These are phyloP conservation scores for Chloranthus sessilifolius DNA, from an alignment of 164 flowering plant genomes.

Conservation along the genomic window DNA sequence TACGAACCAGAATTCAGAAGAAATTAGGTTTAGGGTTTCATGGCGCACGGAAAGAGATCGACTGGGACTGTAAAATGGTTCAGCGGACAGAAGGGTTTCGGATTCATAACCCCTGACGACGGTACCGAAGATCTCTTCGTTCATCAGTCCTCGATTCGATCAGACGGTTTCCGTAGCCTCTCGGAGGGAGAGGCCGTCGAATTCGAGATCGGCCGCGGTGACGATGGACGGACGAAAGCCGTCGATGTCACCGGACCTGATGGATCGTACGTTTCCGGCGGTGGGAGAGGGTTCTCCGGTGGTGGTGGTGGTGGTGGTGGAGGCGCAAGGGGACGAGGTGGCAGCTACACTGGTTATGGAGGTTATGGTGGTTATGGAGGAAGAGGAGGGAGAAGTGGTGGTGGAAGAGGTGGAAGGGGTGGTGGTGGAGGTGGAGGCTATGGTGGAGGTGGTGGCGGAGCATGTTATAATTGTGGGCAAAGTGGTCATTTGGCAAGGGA, in stretches of 20 bases:
- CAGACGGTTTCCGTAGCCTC: conserved; percentile 57
- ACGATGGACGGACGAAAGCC: conserved; percentile 50
- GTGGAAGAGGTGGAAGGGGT: background rate
- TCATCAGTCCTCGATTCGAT: conserved; percentile 56
- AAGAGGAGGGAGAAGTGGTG: conserved; percentile 11
- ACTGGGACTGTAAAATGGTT: conserved; percentile 48
- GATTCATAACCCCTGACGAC: conserved; percentile 59
- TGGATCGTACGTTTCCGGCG: conserved; percentile 26
- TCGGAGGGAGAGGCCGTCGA: conserved; percentile 53
- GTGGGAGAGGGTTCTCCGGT: conserved; percentile 4
- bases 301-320: conserved; percentile 16
- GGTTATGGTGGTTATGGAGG: conserved; percentile 20
- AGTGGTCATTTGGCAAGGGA: conserved; percentile 59
- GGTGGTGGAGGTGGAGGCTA: conserved; percentile 26
- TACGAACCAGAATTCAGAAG: too few relatives aligned
- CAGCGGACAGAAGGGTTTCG: conserved; percentile 51
- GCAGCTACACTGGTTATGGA: conserved; percentile 16
- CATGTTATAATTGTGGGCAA: conserved; percentile 52
- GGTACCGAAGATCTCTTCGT: conserved; percentile 71
- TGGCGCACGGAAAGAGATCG: conserved; percentile 31
- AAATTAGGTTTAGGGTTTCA: conserved; percentile 9
- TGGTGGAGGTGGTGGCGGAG: conserved; percentile 42
- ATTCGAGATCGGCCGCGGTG: conserved; percentile 32
- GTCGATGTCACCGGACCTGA: conserved; percentile 57
- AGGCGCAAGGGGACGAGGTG: conserved; percentile 10